Percentiles rank a stretch among this genome's conserved stretches.
Conservation (phyloP, 305 asterid genomes). For the Striga hermonthica region DNA sequence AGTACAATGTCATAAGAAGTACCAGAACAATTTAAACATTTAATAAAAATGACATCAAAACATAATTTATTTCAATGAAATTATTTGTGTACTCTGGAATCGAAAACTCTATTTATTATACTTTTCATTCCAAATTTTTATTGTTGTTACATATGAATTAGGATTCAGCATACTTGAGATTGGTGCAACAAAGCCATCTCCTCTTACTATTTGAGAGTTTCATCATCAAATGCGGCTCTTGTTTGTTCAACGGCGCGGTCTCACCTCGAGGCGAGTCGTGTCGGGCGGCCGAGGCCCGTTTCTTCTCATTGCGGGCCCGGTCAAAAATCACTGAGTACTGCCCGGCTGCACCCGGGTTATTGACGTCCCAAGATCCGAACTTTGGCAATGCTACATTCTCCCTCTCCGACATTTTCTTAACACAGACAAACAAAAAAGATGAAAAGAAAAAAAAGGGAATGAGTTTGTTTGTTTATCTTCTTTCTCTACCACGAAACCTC, state of each 20-base stretch:
- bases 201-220: conserved; percentile 31
- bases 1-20: not conserved
- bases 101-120: conserved; percentile 4
- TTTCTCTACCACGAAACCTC: conserved; percentile 15
- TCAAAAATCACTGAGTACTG: conserved; percentile 54
- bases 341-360: conserved; percentile 45
- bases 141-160: not conserved
- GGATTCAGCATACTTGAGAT: conserved; percentile 34
- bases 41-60: not conserved
- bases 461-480: not conserved
- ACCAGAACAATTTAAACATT: not conserved
- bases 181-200: conserved; percentile 46
- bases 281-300: conserved; percentile 3
- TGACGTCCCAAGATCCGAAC: conserved; percentile 65
- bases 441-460: conserved; percentile 17
- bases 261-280: conserved; percentile 30
- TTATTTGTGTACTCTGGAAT: conserved; percentile 3
- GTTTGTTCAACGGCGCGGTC: conserved; percentile 24
- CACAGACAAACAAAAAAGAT: not conserved
- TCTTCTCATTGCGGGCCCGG: conserved; percentile 44
- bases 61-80: conserved; percentile 23
- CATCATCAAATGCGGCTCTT: conserved; percentile 9
- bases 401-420: conserved; percentile 32
- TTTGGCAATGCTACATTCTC: conserved; percentile 46
- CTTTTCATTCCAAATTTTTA: not conserved